Percentiles rank a stretch among this genome's conserved stretches.
phyloP scores from a whole-genome alignment of 2,329 filamentous ascomycete genomes.

The Juglanconis juglandina region DNA sequence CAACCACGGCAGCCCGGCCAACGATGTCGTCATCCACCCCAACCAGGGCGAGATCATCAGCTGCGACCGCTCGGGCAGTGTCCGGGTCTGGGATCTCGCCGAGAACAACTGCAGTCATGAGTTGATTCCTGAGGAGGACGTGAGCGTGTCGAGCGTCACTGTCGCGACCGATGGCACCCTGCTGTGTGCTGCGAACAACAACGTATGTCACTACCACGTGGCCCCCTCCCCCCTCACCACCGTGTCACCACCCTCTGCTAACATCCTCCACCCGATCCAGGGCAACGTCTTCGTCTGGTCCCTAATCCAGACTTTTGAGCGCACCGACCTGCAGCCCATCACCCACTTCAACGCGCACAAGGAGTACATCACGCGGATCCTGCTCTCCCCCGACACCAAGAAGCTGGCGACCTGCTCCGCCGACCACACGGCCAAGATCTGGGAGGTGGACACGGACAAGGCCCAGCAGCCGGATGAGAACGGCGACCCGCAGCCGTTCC shows the following conservation, averaged over 20 bases:
- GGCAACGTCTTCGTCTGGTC: slow-evolving; percentile 98
- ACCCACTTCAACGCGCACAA: slow-evolving; percentile 88
- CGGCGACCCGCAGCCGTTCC: slow-evolving; percentile 56
- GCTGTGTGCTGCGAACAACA: slow-evolving; percentile 89
- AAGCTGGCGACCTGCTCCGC: slow-evolving; percentile 91
- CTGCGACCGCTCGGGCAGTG: slow-evolving; percentile 87
- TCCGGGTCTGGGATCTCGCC: slow-evolving; percentile 92
- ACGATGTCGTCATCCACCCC: slow-evolving; percentile 98
- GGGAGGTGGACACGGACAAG: slow-evolving; percentile 78
- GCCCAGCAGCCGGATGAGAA: slow-evolving; percentile 31
- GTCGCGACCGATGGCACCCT: slow-evolving; percentile 92
- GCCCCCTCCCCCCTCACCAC: neutral
- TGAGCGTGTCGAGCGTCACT: slow-evolving; percentile 89
- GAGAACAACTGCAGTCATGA: slow-evolving; percentile 97
- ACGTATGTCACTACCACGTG: slow-evolving; percentile 47
- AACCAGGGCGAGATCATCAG: slow-evolving; percentile 98
- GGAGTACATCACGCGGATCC: slow-evolving; percentile 87
- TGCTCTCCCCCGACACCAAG: slow-evolving; percentile 89
- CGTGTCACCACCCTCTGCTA: neutral
- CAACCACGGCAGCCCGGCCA: slow-evolving; percentile 81
- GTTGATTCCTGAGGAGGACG: slow-evolving; percentile 92
- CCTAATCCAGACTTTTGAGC: slow-evolving; percentile 77
- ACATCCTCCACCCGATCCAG: slow-evolving; percentile 40
- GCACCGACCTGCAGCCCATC: slow-evolving; percentile 79
- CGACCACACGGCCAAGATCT: slow-evolving; percentile 92